Percentiles rank a stretch among this genome's conserved stretches.
Evolutionary conservation across 2,329 filamentous ascomycete species (phyloP).

Genomic region (Trichoderma breve): DNA sequence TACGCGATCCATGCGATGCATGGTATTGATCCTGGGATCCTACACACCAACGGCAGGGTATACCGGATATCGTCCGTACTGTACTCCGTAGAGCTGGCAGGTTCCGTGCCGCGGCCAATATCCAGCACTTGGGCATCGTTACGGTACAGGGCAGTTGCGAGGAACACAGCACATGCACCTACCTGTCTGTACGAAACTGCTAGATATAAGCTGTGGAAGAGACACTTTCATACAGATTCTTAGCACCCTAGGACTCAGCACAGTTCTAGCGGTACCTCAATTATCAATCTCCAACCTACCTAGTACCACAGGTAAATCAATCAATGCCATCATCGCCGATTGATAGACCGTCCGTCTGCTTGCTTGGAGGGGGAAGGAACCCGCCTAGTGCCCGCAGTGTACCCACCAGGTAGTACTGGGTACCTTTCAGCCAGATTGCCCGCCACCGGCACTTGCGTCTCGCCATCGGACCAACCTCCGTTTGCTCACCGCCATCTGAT

Average conservation of each 20-base stretch:
- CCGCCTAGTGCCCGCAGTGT: constrained; percentile 1
- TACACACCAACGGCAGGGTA: not conserved
- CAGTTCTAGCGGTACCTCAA: no score
- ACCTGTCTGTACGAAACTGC: not conserved
- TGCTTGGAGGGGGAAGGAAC: not conserved
- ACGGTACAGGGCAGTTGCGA: not conserved
- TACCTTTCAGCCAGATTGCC: constrained; percentile 4
- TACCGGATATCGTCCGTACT: not conserved
- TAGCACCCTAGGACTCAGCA: not conserved
- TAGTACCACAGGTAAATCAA: no score
- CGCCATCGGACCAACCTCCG: constrained; percentile 5
- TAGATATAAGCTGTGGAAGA: not conserved
- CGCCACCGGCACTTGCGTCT: constrained; percentile 17
- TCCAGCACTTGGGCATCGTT: not conserved
- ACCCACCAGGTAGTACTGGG: not conserved
- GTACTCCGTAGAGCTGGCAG: not conserved
- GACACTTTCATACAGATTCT: not conserved
- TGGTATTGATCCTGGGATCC: not conserved
- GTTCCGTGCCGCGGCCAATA: not conserved
- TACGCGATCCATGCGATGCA: not conserved
- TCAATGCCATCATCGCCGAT: not conserved
- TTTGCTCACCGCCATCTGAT: constrained; percentile 15
- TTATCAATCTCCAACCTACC: no score
- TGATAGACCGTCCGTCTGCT: not conserved
- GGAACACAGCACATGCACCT: not conserved